Conservation (phyloP, 352 stramenopile species). For the Globisporangium heterothallicum region DNA sequence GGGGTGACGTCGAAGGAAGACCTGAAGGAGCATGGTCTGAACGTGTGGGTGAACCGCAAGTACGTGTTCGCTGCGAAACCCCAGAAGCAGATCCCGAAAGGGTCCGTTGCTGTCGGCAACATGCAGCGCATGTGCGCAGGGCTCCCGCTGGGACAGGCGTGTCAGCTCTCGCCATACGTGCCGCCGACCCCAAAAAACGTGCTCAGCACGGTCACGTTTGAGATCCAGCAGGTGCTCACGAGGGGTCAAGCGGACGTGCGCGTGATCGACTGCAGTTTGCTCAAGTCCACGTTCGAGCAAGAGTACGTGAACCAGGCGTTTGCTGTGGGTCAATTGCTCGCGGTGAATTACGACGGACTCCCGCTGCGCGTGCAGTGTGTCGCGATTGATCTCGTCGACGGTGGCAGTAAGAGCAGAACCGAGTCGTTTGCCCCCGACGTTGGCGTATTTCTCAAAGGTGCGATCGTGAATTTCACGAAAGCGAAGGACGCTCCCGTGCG, state of each 20-base stretch:
- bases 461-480: constrained; percentile 78
- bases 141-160: constrained; percentile 57
- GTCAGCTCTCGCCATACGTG: constrained; percentile 60
- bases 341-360: constrained; percentile 51
- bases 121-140: constrained; percentile 79
- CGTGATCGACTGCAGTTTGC: constrained; percentile 64
- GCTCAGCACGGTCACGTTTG: constrained; percentile 70
- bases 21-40: constrained; percentile 63
- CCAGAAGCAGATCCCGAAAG: constrained; percentile 53
- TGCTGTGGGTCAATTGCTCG: constrained; percentile 64
- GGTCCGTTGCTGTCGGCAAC: constrained; percentile 58
- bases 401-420: constrained; percentile 19
- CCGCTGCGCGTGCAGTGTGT: constrained; percentile 65
- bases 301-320: constrained; percentile 77
- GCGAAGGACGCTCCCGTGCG: constrained; percentile 67
- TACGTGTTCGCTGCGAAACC: constrained; percentile 77
- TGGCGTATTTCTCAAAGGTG: constrained; percentile 53
- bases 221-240: constrained; percentile 76
- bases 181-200: constrained; percentile 36
- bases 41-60: constrained; percentile 80
- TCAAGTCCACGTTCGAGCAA: constrained; percentile 66
- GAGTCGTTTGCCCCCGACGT: constrained; percentile 34
- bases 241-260: constrained; percentile 51
- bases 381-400: constrained; percentile 48
- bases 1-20: constrained; percentile 68